Conservation (phyloP, 768 basidiomycete species). For the Exsudoporus frostii region DNA sequence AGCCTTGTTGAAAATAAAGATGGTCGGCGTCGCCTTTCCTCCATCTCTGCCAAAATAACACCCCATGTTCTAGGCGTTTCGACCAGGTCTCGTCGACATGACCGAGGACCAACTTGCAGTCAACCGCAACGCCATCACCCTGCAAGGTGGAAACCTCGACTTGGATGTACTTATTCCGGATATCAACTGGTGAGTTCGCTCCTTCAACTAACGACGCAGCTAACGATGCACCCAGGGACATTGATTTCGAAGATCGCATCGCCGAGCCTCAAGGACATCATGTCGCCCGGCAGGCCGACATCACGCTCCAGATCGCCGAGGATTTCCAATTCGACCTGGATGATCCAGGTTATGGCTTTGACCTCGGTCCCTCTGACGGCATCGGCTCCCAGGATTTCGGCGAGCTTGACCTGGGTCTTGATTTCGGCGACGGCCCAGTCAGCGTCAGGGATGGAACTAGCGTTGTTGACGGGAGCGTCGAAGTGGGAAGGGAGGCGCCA, state of each 20-base stretch:
- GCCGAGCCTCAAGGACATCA: conserved; percentile 70
- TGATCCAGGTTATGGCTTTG: conserved; percentile 61
- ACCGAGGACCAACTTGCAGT: conserved; percentile 91
- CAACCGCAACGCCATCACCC: conserved; percentile 84
- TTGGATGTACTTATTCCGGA: conserved; percentile 79
- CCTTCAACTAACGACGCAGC: background rate
- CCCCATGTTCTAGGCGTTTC: conserved; percentile 65
- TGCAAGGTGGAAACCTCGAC: conserved; percentile 74
- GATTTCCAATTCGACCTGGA: conserved; percentile 68
- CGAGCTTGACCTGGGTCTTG: conserved; percentile 72
- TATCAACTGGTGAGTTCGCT: conserved; percentile 62
- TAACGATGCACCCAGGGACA: conserved; percentile 52
- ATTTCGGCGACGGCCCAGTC: conserved; percentile 63
- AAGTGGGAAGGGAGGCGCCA: conserved; percentile 72
- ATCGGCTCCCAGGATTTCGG: conserved; percentile 82
- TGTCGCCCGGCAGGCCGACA: conserved; percentile 82
- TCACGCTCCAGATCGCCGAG: conserved; percentile 78
- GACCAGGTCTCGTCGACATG: conserved; percentile 93
- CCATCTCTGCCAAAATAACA: background rate
- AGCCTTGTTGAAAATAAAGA: conserved; percentile 90
- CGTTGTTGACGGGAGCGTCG: conserved; percentile 56
- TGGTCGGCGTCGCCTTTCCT: conserved; percentile 47
- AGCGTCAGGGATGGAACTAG: conserved; percentile 42
- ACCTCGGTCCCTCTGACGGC: conserved; percentile 74
- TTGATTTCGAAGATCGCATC: conserved; percentile 67